phyloP scores from a whole-genome alignment of 352 stramenopile genomes.

The Elongisporangium senticosum region DNA sequence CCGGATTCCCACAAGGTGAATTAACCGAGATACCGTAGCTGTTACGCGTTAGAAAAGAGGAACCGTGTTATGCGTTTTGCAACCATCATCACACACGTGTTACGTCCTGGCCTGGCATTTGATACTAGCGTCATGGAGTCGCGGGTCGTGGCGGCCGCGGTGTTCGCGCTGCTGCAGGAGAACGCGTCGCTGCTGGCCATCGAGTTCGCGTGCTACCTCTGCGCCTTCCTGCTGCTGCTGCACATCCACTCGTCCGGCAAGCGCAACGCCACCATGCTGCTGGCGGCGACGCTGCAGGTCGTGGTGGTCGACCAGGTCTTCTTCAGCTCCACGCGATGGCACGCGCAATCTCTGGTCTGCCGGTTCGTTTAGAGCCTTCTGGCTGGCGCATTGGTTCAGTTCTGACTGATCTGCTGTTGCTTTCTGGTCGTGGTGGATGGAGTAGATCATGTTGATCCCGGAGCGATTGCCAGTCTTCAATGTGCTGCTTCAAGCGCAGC shows the following conservation, averaged over 20 bases:
- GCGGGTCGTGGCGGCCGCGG: slow-evolving; percentile 54
- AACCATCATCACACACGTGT: not conserved
- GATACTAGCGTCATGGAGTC: slow-evolving; percentile 28
- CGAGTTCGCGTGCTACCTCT: slow-evolving; percentile 51
- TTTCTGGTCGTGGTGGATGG: not conserved
- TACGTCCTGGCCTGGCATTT: not conserved
- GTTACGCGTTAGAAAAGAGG: not conserved
- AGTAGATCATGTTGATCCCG: slow-evolving; percentile 47
- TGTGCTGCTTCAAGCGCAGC: slow-evolving; percentile 59
- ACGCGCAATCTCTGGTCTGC: slow-evolving; percentile 53
- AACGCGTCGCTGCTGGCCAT: slow-evolving; percentile 69
- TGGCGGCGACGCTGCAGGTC: slow-evolving; percentile 40
- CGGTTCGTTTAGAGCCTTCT: not conserved
- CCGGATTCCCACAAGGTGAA: not conserved
- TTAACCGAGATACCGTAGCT: not conserved
- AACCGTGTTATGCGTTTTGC: not conserved
- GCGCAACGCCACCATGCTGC: slow-evolving; percentile 62
- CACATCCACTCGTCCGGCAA: slow-evolving; percentile 75
- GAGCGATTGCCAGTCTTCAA: slow-evolving; percentile 53
- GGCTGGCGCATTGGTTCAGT: not conserved
- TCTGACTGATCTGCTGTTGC: not conserved
- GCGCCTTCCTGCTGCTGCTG: slow-evolving; percentile 61
- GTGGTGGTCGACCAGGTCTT: slow-evolving; percentile 59
- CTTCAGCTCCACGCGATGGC: slow-evolving; percentile 58
- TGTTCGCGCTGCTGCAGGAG: slow-evolving; percentile 70